Conservation (phyloP, 2,329 filamentous ascomycete genomes). For the Colletotrichum sp. region DNA sequence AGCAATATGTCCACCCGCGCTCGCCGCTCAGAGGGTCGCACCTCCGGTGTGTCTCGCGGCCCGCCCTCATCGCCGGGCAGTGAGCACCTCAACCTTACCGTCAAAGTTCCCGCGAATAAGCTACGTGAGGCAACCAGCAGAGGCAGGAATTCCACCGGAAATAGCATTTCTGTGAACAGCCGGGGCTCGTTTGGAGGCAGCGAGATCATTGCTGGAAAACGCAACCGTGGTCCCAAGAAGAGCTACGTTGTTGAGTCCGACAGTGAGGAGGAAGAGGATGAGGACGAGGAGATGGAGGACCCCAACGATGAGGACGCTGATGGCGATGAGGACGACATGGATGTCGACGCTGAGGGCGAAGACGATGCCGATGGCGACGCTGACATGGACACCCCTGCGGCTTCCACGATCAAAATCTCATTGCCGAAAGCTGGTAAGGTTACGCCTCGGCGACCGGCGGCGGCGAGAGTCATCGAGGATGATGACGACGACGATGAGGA, state of each 20-base stretch:
- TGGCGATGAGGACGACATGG: constrained; percentile 44
- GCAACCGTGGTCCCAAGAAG: constrained; percentile 62
- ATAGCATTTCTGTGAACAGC: constrained; percentile 30
- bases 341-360: constrained; percentile 34
- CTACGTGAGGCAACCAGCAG: constrained; percentile 54
- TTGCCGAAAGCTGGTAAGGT: constrained; percentile 19
- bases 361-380: constrained; percentile 45
- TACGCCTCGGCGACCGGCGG: constrained; percentile 17
- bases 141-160: constrained; percentile 32
- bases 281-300: constrained; percentile 38
- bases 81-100: constrained; percentile 55
- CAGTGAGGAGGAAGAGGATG: constrained; percentile 47
- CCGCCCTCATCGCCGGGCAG: constrained; percentile 49
- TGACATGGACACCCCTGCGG: constrained; percentile 46
- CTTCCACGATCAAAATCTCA: constrained; percentile 22
- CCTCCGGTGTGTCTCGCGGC: constrained; percentile 47
- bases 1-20: constrained; percentile 56
- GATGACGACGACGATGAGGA: constrained; percentile 25
- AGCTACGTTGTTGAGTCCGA: constrained; percentile 65
- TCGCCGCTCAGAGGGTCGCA: constrained; percentile 53
- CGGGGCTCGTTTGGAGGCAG: constrained; percentile 47
- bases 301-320: constrained; percentile 33
- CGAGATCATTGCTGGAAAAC: constrained; percentile 55
- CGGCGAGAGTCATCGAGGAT: constrained; percentile 23
- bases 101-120: constrained; percentile 58